Evolutionary conservation across 305 asterid genomes (phyloP).

Genomic region (Plantago coronopus): DNA sequence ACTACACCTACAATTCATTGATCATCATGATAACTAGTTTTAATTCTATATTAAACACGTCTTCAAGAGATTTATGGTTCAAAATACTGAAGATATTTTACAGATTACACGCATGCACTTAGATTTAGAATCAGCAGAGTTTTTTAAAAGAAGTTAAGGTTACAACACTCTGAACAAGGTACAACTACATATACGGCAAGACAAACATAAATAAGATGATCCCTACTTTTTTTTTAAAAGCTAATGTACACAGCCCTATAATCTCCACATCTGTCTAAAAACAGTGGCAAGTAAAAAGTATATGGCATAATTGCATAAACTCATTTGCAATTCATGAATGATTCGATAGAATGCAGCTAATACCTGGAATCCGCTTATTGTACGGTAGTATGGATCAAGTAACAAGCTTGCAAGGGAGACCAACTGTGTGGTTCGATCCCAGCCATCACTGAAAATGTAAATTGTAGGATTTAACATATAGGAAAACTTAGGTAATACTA

Average conservation of each 20-base stretch:
- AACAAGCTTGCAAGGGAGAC: slow-evolving; percentile 90
- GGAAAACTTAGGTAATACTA: neutral
- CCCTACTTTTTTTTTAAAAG: neutral
- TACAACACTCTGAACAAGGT: too few relatives aligned
- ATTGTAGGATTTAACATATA: slow-evolving; percentile 14
- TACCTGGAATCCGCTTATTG: slow-evolving; percentile 95
- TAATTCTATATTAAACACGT: too few relatives aligned
- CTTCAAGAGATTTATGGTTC: too few relatives aligned
- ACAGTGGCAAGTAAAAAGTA: slow-evolving; percentile 8
- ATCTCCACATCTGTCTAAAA: neutral
- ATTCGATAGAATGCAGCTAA: slow-evolving; percentile 20
- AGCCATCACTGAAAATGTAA: slow-evolving; percentile 77
- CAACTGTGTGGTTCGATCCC: slow-evolving; percentile 98
- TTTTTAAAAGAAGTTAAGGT: too few relatives aligned
- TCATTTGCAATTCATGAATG: slow-evolving; percentile 15
- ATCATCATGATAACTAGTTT: too few relatives aligned
- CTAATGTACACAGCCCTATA: neutral
- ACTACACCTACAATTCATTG: too few relatives aligned
- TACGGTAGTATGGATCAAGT: slow-evolving; percentile 98
- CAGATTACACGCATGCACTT: too few relatives aligned
- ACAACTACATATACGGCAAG: too few relatives aligned
- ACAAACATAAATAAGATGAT: too few relatives aligned
- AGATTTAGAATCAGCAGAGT: too few relatives aligned
- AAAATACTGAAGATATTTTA: too few relatives aligned
- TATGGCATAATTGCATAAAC: neutral